Conservation (phyloP, 257 asterid species). For the Ilex aquifolium region DNA sequence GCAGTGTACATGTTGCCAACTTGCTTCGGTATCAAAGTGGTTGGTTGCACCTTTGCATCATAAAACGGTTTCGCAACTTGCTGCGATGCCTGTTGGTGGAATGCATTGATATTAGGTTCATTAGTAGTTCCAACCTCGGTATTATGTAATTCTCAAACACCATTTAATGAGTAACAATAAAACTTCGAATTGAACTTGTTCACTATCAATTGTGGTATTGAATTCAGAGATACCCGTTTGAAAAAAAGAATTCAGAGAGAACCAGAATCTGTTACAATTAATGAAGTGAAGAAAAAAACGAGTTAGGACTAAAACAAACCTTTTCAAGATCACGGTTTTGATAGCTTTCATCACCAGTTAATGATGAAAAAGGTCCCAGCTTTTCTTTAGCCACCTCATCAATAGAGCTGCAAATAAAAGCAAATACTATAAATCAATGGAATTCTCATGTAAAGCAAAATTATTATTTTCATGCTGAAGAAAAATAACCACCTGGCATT, state of each 20-base stretch:
- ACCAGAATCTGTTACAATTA: too few species aligned
- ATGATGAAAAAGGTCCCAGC: constrained; percentile 63
- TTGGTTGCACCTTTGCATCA: constrained; percentile 78
- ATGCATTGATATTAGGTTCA: background rate
- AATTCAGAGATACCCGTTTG: too few species aligned
- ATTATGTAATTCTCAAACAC: background rate
- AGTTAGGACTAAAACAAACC: constrained; percentile 31
- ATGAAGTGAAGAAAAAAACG: background rate
- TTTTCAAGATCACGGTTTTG: constrained; percentile 97
- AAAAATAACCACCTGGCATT: constrained; percentile 56
- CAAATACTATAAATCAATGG: background rate
- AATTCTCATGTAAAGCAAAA: constrained; percentile 1
- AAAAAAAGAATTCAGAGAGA: too few species aligned
- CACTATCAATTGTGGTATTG: too few species aligned
- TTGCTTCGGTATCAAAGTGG: constrained; percentile 89
- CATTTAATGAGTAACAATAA: background rate
- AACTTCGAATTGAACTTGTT: too few species aligned
- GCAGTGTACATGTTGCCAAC: constrained; percentile 99
- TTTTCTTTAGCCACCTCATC: constrained; percentile 76
- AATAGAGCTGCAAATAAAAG: constrained; percentile 52
- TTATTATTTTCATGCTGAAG: background rate
- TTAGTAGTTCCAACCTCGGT: too few species aligned
- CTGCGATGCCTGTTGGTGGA: constrained; percentile 64
- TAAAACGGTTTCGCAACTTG: constrained; percentile 83
- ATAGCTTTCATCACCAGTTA: constrained; percentile 73